Base-by-base conservation (phyloP, 257 asterid genomes). In the Nicotiana noctiflora region DNA sequence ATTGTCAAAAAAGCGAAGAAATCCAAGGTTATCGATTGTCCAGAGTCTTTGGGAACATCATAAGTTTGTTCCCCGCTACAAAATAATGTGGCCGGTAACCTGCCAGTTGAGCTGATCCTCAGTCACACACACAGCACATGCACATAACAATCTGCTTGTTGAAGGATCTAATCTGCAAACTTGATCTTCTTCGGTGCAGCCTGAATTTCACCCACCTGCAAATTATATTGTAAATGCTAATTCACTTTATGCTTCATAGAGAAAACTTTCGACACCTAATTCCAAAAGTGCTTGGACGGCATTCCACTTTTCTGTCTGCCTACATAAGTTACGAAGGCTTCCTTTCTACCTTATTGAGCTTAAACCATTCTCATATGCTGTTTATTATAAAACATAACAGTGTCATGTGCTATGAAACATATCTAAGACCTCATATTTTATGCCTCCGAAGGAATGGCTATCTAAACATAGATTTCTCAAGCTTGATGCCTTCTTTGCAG, bases 181-280 rank as follows among this genome's bases (percentile, higher is more conserved):
- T 76, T 90, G n/a, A 91, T 95, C 93, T 93, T 95, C 94, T 95
- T 92, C 3, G 97, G 97, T 59, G 88, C 87, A 29, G 89, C 70
- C 79, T 86, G 94, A 88, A 56, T 68, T 78, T 77, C 53, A 44
- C 95, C 98, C 81, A 89, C 93, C 99, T 95, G 90, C 82, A 79
- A 75, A 37, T 51, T 60, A 55, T 15, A 79, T 49, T 74, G 61
- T 46, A 74, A 17, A 74, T 34, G 37, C 8, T 23, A 67, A 34
- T 23, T 3, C 32, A 40, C 27, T n/a, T 21, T 10, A 40, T 7
- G 49, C 29, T 21, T n/a, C 44, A 6, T 40, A 8, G 2, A 2
- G 1, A 2, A 2, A 40, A 40, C 10, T 32, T 46, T 53, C n/a
- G 25, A 51, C 49, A 8, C 49, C 68, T 57, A 49, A 19, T 25